Evolutionary conservation across 768 basidiomycete species (phyloP).

Genomic region (Suillus lakei): DNA sequence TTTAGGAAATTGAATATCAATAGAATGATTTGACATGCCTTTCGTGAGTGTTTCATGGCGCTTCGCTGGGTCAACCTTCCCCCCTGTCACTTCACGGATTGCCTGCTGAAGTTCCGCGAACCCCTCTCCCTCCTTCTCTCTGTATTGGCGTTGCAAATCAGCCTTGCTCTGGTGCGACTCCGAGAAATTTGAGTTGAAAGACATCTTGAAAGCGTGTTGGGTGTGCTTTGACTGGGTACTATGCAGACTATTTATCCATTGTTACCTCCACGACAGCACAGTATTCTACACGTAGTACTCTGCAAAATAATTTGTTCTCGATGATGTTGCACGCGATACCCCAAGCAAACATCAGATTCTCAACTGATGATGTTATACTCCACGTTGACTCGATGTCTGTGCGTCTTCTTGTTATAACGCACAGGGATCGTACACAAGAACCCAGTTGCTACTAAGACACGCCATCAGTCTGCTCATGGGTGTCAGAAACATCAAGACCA

Average conservation of each 20-base stretch:
- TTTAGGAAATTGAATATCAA: background rate
- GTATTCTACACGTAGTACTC: too few species aligned
- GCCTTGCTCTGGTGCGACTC: background rate
- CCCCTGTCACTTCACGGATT: constrained; percentile 19
- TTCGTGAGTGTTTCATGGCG: constrained; percentile 24
- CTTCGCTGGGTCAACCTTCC: constrained; percentile 12
- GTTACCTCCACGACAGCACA: too few species aligned
- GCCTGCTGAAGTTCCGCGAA: background rate
- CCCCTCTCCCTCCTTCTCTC: constrained; percentile 4
- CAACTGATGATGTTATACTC: background rate
- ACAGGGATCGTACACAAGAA: background rate
- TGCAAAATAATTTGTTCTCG: too few species aligned
- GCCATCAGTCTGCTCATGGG: background rate
- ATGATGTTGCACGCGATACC: too few species aligned
- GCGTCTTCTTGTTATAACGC: too few species aligned
- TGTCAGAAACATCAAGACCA: background rate
- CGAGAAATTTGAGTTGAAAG: background rate
- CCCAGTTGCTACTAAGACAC: background rate
- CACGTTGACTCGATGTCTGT: background rate
- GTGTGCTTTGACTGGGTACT: background rate
- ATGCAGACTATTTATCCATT: constrained; percentile 2
- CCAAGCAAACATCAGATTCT: background rate
- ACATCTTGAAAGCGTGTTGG: background rate
- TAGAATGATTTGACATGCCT: constrained; percentile 14
- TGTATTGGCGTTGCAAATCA: background rate